Percentiles rank a stretch among this genome's conserved stretches.
Conservation (phyloP, 495 filamentous ascomycete species). For the Tuber umbilicatum region DNA sequence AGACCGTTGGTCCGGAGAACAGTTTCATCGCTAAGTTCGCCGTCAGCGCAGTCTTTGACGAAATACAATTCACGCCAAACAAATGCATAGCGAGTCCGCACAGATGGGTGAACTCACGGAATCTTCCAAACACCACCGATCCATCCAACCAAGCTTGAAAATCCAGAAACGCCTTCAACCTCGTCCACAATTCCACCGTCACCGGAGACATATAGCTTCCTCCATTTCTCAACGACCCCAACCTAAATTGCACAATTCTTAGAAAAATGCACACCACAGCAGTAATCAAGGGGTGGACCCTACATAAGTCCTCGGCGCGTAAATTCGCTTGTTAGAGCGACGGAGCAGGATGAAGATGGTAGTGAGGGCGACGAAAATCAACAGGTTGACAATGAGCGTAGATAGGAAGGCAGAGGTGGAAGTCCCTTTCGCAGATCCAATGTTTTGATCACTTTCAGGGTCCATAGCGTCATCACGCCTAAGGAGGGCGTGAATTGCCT, state of each 20-base stretch:
- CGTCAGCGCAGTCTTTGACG: not conserved
- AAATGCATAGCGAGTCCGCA: not conserved
- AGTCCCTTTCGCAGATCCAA: conserved; percentile 34
- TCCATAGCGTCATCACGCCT: conserved; percentile 9
- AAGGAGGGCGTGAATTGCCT: conserved; percentile 10
- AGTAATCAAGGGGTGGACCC: conserved; percentile 46
- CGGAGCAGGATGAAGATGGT: conserved; percentile 71
- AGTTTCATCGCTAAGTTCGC: conserved; percentile 35
- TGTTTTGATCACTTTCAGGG: conserved; percentile 30
- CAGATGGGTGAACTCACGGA: conserved; percentile 28
- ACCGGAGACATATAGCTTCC: conserved; percentile 26
- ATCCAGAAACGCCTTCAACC: conserved; percentile 37
- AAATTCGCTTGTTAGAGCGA: conserved; percentile 63
- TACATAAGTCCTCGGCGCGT: conserved; percentile 83
- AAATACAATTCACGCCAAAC: conserved; percentile 1
- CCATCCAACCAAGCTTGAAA: conserved; percentile 37
- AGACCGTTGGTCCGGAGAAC: conserved; percentile 55
- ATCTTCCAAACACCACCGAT: conserved; percentile 39
- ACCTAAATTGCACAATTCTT: not conserved
- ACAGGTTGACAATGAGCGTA: conserved; percentile 62
- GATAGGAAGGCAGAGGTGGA: conserved; percentile 55
- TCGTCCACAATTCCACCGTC: conserved; percentile 37
- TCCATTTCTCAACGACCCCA: conserved; percentile 35
- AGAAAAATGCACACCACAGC: conserved; percentile 1
- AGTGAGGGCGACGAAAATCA: conserved; percentile 61